These are phyloP conservation scores for Suillus weaverae DNA, from an alignment of 768 basidiomycete species.

Conservation along the genomic window DNA sequence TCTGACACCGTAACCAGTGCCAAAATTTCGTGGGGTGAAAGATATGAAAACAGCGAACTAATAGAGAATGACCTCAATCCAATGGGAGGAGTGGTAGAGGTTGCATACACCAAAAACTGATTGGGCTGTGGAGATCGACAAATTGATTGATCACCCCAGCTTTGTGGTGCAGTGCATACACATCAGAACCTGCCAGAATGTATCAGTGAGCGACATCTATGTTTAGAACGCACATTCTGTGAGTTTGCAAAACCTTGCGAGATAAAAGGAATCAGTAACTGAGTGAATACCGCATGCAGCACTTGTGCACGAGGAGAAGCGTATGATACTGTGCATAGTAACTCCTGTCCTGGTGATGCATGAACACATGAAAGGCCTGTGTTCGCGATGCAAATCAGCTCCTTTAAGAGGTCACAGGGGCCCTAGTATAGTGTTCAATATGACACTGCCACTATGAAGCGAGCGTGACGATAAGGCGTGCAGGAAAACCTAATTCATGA, in stretches of 20 bases:
- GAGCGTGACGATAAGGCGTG: not conserved
- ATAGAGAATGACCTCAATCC: not conserved
- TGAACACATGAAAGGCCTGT: not conserved
- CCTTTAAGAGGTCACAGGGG: not conserved
- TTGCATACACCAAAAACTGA: not conserved
- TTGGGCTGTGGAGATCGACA: not conserved
- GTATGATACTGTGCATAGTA: not conserved
- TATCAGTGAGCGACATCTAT: not conserved
- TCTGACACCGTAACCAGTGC: not conserved
- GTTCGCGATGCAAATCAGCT: not conserved
- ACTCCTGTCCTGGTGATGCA: not conserved
- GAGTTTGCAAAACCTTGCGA: not conserved
- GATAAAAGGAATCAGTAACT: not conserved
- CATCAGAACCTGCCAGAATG: not conserved
- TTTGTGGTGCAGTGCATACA: not conserved
- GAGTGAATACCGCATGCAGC: not conserved
- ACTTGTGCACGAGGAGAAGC: not conserved
- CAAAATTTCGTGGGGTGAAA: not conserved
- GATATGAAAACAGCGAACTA: not conserved
- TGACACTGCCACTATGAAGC: too few relatives aligned
- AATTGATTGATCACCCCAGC: not conserved
- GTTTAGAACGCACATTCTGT: not conserved
- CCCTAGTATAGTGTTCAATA: not conserved
- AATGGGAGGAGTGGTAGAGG: not conserved
- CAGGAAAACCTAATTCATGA: not conserved